Conservation (phyloP, 2,329 filamentous ascomycete species). For the Arachnomyces sp. region DNA sequence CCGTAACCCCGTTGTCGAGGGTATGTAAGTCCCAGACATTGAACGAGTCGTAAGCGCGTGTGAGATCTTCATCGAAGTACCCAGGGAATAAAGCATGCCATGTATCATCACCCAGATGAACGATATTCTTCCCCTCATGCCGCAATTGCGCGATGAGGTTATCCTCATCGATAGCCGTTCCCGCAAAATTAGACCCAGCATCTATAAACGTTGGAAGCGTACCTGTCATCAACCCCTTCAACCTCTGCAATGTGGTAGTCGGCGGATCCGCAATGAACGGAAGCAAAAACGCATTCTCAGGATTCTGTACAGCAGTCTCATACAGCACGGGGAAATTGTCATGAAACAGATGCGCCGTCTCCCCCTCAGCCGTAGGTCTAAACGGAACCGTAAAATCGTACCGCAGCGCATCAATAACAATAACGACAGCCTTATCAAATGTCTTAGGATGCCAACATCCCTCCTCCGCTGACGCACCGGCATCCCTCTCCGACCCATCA, state of each 20-base stretch:
- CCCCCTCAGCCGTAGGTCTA: slow-evolving; percentile 36
- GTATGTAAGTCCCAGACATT: slow-evolving; percentile 98
- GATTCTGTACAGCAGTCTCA: slow-evolving; percentile 65
- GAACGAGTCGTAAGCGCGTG: slow-evolving; percentile 87
- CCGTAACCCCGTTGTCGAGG: slow-evolving; percentile 87
- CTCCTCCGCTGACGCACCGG: slow-evolving; percentile 32
- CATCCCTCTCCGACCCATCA: slow-evolving; percentile 27
- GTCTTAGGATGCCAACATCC: slow-evolving; percentile 96
- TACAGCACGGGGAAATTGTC: slow-evolving; percentile 81
- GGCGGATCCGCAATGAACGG: slow-evolving; percentile 97
- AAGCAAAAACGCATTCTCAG: slow-evolving; percentile 76
- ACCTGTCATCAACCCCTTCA: slow-evolving; percentile 92
- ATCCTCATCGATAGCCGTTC: slow-evolving; percentile 92
- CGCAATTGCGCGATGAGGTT: slow-evolving; percentile 59
- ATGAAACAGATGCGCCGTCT: slow-evolving; percentile 60
- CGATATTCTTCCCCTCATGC: slow-evolving; percentile 64
- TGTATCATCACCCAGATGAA: slow-evolving; percentile 94
- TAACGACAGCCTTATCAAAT: slow-evolving; percentile 82
- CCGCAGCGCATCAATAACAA: slow-evolving; percentile 85
- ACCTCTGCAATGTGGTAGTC: slow-evolving; percentile 80
- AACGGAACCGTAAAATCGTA: slow-evolving; percentile 95
- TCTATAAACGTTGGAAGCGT: slow-evolving; percentile 93
- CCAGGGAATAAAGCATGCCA: slow-evolving; percentile 89
- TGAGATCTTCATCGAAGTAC: slow-evolving; percentile 84
- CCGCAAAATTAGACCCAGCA: slow-evolving; percentile 88